Evolutionary conservation across 192 early-diverging fungal genomes (phyloP).

Genomic region (Coemansia sp.): DNA sequence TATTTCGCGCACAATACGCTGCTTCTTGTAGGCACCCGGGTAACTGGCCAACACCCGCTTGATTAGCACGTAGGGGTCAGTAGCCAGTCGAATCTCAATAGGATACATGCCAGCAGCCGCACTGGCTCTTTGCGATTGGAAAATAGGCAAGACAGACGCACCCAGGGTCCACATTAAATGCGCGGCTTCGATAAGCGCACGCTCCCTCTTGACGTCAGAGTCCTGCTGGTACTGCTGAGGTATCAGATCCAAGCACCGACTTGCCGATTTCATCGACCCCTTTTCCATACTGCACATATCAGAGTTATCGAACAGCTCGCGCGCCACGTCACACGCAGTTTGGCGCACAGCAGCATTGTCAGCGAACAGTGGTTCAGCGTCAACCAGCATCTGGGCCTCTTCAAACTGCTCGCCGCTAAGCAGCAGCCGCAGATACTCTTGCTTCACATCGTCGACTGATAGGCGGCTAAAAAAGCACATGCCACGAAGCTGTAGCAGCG

Average conservation of each 20-base stretch:
- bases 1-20: conserved; percentile 28
- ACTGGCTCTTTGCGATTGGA: neutral
- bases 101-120: conserved; percentile 13
- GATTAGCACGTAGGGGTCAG: conserved; percentile 24
- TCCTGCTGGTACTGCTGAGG: neutral
- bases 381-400: conserved; percentile 24
- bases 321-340: conserved; percentile 34
- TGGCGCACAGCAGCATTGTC: conserved; percentile 5
- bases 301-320: conserved; percentile 49
- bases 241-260: conserved; percentile 27
- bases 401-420: conserved; percentile 22
- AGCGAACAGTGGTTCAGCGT: conserved; percentile 7
- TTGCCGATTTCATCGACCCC: conserved; percentile 23
- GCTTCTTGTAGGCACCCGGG: conserved; percentile 27
- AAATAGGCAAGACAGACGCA: neutral
- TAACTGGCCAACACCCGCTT: conserved; percentile 19
- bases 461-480: conserved; percentile 8
- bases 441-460: conserved; percentile 20
- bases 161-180: conserved; percentile 25
- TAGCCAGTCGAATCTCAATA: conserved; percentile 31
- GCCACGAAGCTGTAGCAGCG: neutral
- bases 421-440: conserved; percentile 19
- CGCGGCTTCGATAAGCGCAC: conserved; percentile 31
- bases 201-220: conserved; percentile 17
- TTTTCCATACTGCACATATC: conserved; percentile 25